Evolutionary conservation across 2,329 filamentous ascomycete genomes (phyloP).

Genomic region (Monosporascus sp.): DNA sequence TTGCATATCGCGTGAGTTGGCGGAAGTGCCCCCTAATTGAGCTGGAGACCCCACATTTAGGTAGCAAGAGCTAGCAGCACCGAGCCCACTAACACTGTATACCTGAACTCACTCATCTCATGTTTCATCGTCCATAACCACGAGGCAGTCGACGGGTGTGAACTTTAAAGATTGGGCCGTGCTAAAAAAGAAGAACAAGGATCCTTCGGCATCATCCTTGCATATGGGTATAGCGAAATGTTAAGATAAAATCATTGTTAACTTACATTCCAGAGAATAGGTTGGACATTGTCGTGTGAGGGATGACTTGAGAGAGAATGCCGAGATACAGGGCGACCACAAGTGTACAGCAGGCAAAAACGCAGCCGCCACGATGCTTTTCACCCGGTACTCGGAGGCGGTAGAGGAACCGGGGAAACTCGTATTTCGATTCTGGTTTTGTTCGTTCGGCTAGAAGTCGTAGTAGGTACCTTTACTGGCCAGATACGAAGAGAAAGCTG

Average conservation of each 20-base stretch:
- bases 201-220: too few relatives aligned
- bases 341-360: background rate
- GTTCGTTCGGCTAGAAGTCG: background rate
- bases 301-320: background rate
- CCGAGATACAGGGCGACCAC: background rate
- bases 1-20: background rate
- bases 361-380: background rate
- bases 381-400: background rate
- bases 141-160: background rate
- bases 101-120: background rate
- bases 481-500: background rate
- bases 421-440: background rate
- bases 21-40: background rate
- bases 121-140: background rate
- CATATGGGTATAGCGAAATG: slow-evolving; percentile 4
- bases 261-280: slow-evolving; percentile 60
- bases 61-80: background rate
- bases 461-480: background rate
- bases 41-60: background rate
- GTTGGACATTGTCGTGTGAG: slow-evolving; percentile 47
- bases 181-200: background rate
- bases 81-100: background rate
- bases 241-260: slow-evolving; percentile 7
- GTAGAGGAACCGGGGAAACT: background rate
- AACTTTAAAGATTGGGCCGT: background rate